Evolutionary conservation across 352 stramenopile genomes (phyloP).

Genomic region (Globisporangium recalcitrans): DNA sequence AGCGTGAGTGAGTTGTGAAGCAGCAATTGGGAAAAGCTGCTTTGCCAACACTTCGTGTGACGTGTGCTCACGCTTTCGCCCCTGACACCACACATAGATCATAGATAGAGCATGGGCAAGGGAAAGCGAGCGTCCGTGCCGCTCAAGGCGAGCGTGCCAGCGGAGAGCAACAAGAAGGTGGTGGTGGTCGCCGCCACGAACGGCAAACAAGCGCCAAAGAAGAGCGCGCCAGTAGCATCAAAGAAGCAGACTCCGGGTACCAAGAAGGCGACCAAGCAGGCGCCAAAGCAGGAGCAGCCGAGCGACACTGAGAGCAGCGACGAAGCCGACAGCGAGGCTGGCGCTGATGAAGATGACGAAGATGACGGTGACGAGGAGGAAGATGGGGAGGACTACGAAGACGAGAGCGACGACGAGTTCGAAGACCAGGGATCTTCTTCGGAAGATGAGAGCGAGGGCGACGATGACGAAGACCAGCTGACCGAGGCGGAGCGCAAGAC

Average conservation of each 20-base stretch:
- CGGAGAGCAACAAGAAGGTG: conserved; percentile 21
- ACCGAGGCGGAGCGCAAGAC: conserved; percentile 81
- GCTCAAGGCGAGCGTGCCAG: conserved; percentile 19
- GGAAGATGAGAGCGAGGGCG: conserved; percentile 56
- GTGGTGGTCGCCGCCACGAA: conserved; percentile 3
- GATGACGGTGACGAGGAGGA: conserved; percentile 31
- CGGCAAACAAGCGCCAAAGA: conserved; percentile 9
- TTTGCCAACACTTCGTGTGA: conserved; percentile 1
- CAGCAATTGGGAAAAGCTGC: background rate
- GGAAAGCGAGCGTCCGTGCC: conserved; percentile 15
- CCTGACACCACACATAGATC: background rate
- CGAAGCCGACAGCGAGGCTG: conserved; percentile 16
- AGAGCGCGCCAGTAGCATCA: conserved; percentile 14
- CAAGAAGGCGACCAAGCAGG: conserved; percentile 11
- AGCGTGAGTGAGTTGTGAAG: conserved; percentile 2
- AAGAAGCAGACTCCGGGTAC: conserved; percentile 14
- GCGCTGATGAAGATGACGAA: conserved; percentile 15
- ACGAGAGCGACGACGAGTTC: conserved; percentile 62
- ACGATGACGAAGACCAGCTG: conserved; percentile 66
- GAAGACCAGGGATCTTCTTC: conserved; percentile 85
- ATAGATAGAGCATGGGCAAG: conserved; percentile 14
- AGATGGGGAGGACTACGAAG: conserved; percentile 52
- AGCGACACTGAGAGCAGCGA: conserved; percentile 23
- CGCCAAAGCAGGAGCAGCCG: conserved; percentile 19
- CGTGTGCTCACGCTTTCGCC: background rate